Conservation (phyloP, 257 asterid species). For the Asclepias syriaca region DNA sequence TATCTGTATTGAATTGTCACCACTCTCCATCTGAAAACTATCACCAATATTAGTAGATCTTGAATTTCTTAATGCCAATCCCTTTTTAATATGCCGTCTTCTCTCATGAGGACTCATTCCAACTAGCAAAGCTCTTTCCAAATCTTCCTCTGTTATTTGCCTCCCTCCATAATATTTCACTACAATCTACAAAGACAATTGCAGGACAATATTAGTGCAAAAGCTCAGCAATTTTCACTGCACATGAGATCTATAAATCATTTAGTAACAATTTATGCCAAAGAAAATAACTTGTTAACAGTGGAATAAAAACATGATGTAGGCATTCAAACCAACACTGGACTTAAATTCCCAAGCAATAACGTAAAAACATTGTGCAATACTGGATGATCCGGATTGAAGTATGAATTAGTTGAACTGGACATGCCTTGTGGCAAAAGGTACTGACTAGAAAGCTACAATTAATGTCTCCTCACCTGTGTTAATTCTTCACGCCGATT, state of each 20-base stretch:
- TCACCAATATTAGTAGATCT: conserved; percentile 18
- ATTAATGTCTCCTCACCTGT: conserved; percentile 43
- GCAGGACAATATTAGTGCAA: not conserved
- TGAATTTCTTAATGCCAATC: conserved; percentile 37
- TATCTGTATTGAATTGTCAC: conserved; percentile 15
- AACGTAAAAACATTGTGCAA: not conserved
- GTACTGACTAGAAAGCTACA: not conserved
- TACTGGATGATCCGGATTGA: not conserved
- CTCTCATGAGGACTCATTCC: conserved; percentile 92
- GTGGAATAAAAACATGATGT: not conserved
- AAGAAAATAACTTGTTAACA: not conserved
- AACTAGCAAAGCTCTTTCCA: conserved; percentile 69
- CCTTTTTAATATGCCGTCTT: conserved; percentile 64
- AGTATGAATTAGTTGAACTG: not conserved
- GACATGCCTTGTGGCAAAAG: not conserved
- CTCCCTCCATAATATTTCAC: conserved; percentile 81
- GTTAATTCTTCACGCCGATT: conserved; percentile 74
- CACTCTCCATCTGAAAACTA: conserved; percentile 20
- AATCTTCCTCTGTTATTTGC: conserved; percentile 73
- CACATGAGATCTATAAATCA: not conserved
- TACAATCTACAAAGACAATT: conserved; percentile 48
- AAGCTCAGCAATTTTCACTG: not conserved
- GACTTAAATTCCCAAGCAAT: not conserved
- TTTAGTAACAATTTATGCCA: not conserved
- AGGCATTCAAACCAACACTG: not conserved